phyloP scores from a whole-genome alignment of 306 rosid species.

The Pyrus betulifolia region DNA sequence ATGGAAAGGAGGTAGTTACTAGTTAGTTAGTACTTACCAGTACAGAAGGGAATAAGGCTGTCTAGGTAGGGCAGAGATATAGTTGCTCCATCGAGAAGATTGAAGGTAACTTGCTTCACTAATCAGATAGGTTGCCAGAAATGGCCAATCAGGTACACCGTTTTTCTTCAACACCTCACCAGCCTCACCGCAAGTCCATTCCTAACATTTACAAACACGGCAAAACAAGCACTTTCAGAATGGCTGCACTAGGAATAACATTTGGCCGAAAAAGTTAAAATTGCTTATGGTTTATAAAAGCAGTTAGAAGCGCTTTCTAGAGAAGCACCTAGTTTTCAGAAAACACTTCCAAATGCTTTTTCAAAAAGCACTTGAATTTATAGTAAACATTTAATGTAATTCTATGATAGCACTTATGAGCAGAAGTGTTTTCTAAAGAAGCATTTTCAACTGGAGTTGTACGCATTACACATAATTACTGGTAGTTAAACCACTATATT shows the following conservation, averaged over 20 bases:
- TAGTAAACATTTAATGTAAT: no score
- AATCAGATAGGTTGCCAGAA: constrained; percentile 82
- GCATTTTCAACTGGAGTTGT: no score
- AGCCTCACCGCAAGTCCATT: constrained; percentile 68
- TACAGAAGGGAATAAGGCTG: constrained; percentile 95
- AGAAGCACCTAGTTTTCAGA: no score
- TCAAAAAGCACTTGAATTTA: no score
- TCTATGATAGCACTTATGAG: no score
- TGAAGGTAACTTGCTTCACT: constrained; percentile 80
- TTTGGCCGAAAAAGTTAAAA: no score
- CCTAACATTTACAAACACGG: constrained; percentile 32
- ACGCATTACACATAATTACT: neutral
- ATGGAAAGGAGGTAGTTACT: neutral
- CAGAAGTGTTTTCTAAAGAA: no score
- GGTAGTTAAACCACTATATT: neutral
- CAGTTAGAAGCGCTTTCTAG: neutral
- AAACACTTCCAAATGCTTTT: no score
- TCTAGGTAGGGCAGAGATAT: constrained; percentile 85
- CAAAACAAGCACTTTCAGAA: neutral
- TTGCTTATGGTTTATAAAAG: neutral
- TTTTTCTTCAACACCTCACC: constrained; percentile 65
- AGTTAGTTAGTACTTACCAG: constrained; percentile 37
- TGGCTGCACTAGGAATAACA: no score
- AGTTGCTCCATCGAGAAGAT: constrained; percentile 86
- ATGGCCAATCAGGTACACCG: constrained; percentile 92